Evolutionary conservation across 441 rosid species (phyloP), one percentile per base, ranked within the genome.

Genomic region (Arabidopsis lyrata): DNA sequence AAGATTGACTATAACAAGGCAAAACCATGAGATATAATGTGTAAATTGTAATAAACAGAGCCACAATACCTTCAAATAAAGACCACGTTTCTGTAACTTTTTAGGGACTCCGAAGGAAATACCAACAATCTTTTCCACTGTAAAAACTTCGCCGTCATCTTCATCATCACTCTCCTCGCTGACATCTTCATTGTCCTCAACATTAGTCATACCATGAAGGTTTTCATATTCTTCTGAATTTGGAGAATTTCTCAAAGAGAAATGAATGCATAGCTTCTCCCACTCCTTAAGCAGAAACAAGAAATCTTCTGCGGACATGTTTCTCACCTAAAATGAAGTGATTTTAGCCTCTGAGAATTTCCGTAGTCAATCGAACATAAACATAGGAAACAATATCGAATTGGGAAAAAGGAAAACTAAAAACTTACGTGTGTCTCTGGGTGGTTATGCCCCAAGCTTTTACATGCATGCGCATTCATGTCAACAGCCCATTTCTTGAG

Each of bases 401-500:
- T 31, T 52, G 32, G 13, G 7, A 12, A 18, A 58, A 35, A 1
- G 14, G 20, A 29, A n/a, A 8, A 52, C 11, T 13, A 11, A 35
- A 50, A 24, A 12, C 39, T 3, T 78, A 93, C 97, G 82, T 76
- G 56, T 55, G 94, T 84, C 76, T 87, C 83, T 0, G 81, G 90
- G 71, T 91, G 98, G 57, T 93, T 93, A 47, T 81, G 61, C 54
- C 77, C 80, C 7, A 89, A 73, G 74, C 89, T 89, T 63, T 83
- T 74, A 55, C 92, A 88, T 0, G 97, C 96, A 73, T 78, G 73
- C 38, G 67, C 29, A 24, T 88, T 86, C 8, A 85, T 10, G 71
- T 93, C 98, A 41, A 93, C 91, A 10, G 96, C 94, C 97, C 98
- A 89, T 82, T 58, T 85, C 98, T 91, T 36, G 44, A 77, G 52